phyloP scores from a whole-genome alignment of 352 stramenopile genomes.

The Pythium brachiatum region DNA sequence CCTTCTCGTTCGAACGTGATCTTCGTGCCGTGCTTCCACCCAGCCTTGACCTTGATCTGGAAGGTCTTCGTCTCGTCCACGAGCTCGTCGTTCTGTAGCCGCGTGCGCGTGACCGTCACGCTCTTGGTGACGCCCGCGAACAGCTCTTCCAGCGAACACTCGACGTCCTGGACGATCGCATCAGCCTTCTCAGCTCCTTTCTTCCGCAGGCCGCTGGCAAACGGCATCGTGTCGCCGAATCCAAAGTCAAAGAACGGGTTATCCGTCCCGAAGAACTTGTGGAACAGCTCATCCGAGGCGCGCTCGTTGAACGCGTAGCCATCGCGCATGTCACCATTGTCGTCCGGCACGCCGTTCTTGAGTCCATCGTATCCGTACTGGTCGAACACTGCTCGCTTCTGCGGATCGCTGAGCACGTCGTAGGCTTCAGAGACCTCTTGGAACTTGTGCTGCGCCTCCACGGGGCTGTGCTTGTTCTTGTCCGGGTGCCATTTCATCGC shows the following conservation, averaged over 20 bases:
- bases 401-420: slow-evolving; percentile 91
- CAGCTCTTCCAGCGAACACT: slow-evolving; percentile 90
- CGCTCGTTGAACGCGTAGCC: slow-evolving; percentile 90
- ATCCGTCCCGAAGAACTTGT: slow-evolving; percentile 90
- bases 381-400: slow-evolving; percentile 92
- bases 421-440: slow-evolving; percentile 95
- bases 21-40: slow-evolving; percentile 93
- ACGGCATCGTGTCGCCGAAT: slow-evolving; percentile 85
- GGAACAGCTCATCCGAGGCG: slow-evolving; percentile 90
- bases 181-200: slow-evolving; percentile 68
- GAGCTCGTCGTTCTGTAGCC: slow-evolving; percentile 72
- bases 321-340: slow-evolving; percentile 69
- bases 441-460: slow-evolving; percentile 91
- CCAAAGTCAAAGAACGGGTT: slow-evolving; percentile 92
- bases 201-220: slow-evolving; percentile 76
- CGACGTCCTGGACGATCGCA: slow-evolving; percentile 67
- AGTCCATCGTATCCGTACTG: slow-evolving; percentile 94
- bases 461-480: slow-evolving; percentile 90
- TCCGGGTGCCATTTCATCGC: slow-evolving; percentile 95
- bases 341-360: slow-evolving; percentile 85
- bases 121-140: slow-evolving; percentile 89
- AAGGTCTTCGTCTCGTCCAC: slow-evolving; percentile 82
- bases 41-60: slow-evolving; percentile 89
- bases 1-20: slow-evolving; percentile 95
- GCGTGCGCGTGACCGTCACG: slow-evolving; percentile 79